Evolutionary conservation across 306 rosid genomes (phyloP).

Genomic region (Citrullus mucosospermus): DNA sequence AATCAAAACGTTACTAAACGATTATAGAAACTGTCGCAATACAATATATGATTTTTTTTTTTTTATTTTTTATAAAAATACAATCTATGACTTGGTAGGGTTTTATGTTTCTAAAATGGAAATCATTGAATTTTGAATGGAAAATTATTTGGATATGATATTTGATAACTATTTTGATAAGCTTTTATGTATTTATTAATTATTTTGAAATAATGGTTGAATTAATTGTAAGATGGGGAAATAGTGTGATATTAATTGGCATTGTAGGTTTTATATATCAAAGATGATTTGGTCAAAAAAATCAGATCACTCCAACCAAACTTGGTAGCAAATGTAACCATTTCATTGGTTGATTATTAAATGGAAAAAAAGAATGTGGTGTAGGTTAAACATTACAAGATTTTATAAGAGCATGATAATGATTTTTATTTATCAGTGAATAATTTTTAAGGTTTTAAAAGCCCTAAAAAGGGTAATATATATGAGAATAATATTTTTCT

Average conservation of each 20-base stretch:
- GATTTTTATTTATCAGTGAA: background rate
- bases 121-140: background rate
- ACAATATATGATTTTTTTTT: too few species aligned
- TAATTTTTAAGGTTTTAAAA: background rate
- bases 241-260: background rate
- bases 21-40: too few species aligned
- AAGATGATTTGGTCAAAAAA: background rate
- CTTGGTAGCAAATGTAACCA: background rate
- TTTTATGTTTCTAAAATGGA: too few species aligned
- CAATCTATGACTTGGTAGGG: too few species aligned
- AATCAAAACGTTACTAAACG: too few species aligned
- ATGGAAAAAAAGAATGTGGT: background rate
- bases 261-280: background rate
- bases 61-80: too few species aligned
- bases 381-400: background rate
- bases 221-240: background rate
- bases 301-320: background rate
- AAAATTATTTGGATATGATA: background rate
- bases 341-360: background rate
- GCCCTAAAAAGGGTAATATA: background rate
- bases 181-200: background rate
- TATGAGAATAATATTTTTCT: background rate
- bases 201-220: background rate
- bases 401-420: background rate
- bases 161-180: background rate